Conservation (phyloP, 177 flowering plant genomes). For the Tripterygium wilfordii region DNA sequence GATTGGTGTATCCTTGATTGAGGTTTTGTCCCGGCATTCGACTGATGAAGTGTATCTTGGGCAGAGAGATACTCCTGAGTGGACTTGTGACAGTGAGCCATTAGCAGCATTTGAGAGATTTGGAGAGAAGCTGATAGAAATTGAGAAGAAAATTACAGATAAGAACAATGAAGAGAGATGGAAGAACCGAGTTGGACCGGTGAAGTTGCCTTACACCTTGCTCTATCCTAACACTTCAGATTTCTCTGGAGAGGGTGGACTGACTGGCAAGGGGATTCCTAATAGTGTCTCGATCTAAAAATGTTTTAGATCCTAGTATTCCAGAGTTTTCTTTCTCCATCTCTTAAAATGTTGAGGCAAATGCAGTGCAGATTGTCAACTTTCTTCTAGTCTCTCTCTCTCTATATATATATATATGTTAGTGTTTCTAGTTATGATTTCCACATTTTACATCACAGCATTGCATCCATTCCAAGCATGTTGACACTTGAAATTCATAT, state of each 20-base stretch:
- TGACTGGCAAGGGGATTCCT: conserved; percentile 80
- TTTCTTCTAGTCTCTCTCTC: too few species aligned
- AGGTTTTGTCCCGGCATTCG: conserved; percentile 69
- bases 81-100: conserved; percentile 62
- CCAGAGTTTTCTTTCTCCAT: too few species aligned
- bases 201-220: conserved; percentile 65
- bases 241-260: conserved; percentile 43
- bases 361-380: too few species aligned
- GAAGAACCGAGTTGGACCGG: conserved; percentile 78
- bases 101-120: conserved; percentile 59
- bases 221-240: conserved; percentile 77
- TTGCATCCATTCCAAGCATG: too few species aligned
- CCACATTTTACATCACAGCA: too few species aligned
- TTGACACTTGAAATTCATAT: too few species aligned
- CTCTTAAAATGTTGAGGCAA: too few species aligned
- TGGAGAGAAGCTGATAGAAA: conserved; percentile 30
- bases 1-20: conserved; percentile 72
- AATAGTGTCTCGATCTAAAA: conserved; percentile 74
- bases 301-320: too few species aligned
- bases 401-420: too few species aligned
- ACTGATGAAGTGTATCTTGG: conserved; percentile 80
- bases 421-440: too few species aligned
- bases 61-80: conserved; percentile 52
- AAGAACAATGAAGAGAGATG: conserved; percentile 43
- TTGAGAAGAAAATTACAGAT: conserved; percentile 45